These are phyloP conservation scores for Candida tallmaniae DNA, from an alignment of 805 yeast species.

Conservation along the genomic window DNA sequence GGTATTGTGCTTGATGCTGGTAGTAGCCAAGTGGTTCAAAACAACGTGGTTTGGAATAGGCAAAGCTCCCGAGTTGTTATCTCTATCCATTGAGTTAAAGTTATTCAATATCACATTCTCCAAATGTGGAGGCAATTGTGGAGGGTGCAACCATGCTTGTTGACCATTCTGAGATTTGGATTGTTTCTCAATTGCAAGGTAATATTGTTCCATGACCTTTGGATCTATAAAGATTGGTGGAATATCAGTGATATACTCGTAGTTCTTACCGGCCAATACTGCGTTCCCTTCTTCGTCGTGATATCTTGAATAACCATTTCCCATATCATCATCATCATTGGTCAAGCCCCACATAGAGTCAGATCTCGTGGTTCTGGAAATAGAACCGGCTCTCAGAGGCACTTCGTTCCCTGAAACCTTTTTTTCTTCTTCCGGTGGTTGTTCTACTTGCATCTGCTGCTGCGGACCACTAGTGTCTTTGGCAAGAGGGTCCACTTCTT, in stretches of 20 bases:
- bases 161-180: slow-evolving; percentile 53
- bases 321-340: slow-evolving; percentile 76
- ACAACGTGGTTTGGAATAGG: slow-evolving; percentile 96
- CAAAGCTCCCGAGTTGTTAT: slow-evolving; percentile 81
- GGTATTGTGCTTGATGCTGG: slow-evolving; percentile 89
- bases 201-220: slow-evolving; percentile 82
- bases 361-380: slow-evolving; percentile 29
- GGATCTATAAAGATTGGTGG: slow-evolving; percentile 86
- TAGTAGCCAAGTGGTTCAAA: slow-evolving; percentile 90
- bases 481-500: slow-evolving; percentile 6
- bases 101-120: slow-evolving; percentile 89
- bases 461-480: background rate
- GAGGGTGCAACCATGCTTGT: slow-evolving; percentile 80
- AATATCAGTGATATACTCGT: slow-evolving; percentile 57
- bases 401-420: slow-evolving; percentile 7
- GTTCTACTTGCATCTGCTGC: slow-evolving; percentile 4
- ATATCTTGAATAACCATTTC: slow-evolving; percentile 72
- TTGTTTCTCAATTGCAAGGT: slow-evolving; percentile 67
- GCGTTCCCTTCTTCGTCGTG: slow-evolving; percentile 50
- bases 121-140: slow-evolving; percentile 93
- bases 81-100: slow-evolving; percentile 53
- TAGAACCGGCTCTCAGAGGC: slow-evolving; percentile 25
- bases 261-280: slow-evolving; percentile 10
- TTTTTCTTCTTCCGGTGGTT: slow-evolving; percentile 3
- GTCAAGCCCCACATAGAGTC: slow-evolving; percentile 64